These are phyloP conservation scores for Cercospora beticola DNA, from an alignment of 2,329 filamentous ascomycete species.

Conservation along the genomic window DNA sequence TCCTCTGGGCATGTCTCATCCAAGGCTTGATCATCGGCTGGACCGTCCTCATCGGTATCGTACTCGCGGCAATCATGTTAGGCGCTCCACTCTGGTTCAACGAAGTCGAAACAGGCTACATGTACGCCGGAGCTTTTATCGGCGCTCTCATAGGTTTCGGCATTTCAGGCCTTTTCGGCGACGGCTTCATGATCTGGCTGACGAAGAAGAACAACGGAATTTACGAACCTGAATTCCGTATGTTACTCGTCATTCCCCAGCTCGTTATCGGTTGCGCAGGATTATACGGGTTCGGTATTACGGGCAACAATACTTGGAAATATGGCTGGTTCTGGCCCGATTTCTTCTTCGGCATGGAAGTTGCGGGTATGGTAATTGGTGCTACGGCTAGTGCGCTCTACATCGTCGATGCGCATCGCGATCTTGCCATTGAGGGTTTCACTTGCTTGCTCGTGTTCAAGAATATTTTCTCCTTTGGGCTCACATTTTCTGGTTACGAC, in stretches of 20 bases:
- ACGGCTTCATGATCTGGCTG: slow-evolving; percentile 68
- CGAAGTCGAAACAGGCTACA: slow-evolving; percentile 78
- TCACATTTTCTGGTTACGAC: slow-evolving; percentile 80
- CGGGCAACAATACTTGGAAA: slow-evolving; percentile 58
- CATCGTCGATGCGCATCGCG: slow-evolving; percentile 87
- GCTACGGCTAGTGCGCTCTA: slow-evolving; percentile 84
- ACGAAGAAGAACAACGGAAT: slow-evolving; percentile 74
- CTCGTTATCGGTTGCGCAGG: slow-evolving; percentile 74
- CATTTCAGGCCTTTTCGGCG: slow-evolving; percentile 71
- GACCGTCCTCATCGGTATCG: slow-evolving; percentile 88
- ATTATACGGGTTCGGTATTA: slow-evolving; percentile 80
- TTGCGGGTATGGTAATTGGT: slow-evolving; percentile 88
- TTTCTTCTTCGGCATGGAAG: slow-evolving; percentile 79
- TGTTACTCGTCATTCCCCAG: slow-evolving; percentile 80
- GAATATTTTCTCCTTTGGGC: slow-evolving; percentile 83
- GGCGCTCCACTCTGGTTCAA: slow-evolving; percentile 78
- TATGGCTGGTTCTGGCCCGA: slow-evolving; percentile 75
- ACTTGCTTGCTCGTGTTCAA: slow-evolving; percentile 91
- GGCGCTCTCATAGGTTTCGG: slow-evolving; percentile 77
- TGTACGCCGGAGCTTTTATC: slow-evolving; percentile 81
- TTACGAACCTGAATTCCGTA: slow-evolving; percentile 89
- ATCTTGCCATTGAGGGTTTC: slow-evolving; percentile 82
- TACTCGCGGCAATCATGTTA: slow-evolving; percentile 78
- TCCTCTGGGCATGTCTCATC: slow-evolving; percentile 77
- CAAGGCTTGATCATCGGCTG: slow-evolving; percentile 92